Evolutionary conservation across 179 eudicot genomes (phyloP), one percentile per base, ranked within the genome.

Genomic region (Corrigiola litoralis): DNA sequence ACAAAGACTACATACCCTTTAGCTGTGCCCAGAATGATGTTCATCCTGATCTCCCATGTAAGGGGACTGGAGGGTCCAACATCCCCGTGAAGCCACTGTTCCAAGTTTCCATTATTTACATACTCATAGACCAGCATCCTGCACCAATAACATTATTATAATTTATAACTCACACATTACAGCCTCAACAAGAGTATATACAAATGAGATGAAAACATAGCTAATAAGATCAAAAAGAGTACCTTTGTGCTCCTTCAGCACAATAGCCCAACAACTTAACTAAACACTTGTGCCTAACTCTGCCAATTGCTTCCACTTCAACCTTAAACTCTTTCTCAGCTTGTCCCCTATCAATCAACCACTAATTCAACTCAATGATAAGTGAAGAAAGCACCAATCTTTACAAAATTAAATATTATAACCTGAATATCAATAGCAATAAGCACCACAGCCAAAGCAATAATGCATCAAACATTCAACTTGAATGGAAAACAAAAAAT

Each of bases 51-150:
- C 31, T 86, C 92, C 92, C 92, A 86, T 17, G 92, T 84, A 52
- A 86, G 86, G 23, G 92, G 88, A 73, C 85, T 86, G 20, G 21
- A 47, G 41, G 80, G 80, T 55, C 88, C 92, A 23, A 86, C 88
- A 67, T 86, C 88, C 38, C 92, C 92, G 67, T 86, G 92, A 76
- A 86, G 81, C 92, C 92, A 86, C 50, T 86, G 92, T 67, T 86
- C 92, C 63, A 86, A 80, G 70, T 86, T 86, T 31, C 92, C 92
- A 81, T 86, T 86, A 63, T 81, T 77, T n/a, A 86, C 88, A 69
- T 68, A 86, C 70, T 86, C 92, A 36, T 86, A 86, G 20, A 86
- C 92, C 53, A 86, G 92, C 81, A 86, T 81, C 81, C 92, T 86
- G 65, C 71, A 75, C 24, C 33, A 63, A 6, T 17, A 21, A 1